These are phyloP conservation scores for Serendipita vermifera DNA, from an alignment of 768 basidiomycete species.

Conservation along the genomic window DNA sequence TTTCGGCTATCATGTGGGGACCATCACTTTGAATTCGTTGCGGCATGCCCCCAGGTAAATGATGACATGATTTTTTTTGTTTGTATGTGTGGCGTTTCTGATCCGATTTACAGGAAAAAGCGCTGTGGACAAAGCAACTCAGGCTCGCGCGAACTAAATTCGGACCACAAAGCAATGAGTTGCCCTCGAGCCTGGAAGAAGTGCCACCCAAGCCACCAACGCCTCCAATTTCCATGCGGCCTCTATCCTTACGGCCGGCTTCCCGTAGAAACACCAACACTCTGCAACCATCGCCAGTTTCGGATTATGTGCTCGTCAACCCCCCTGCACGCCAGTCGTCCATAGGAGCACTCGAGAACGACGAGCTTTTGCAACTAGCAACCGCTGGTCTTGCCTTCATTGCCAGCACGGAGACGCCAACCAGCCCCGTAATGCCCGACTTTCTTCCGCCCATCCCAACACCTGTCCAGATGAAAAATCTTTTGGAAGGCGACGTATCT, in stretches of 20 bases:
- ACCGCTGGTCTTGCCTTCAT: neutral
- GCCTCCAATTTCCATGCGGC: neutral
- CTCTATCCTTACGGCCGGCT: neutral
- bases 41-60: constrained; percentile 40
- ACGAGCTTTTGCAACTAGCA: neutral
- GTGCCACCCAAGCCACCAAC: constrained; percentile 18
- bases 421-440: neutral
- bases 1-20: constrained; percentile 60
- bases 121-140: constrained; percentile 70
- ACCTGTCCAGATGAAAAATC: constrained; percentile 7
- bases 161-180: constrained; percentile 44
- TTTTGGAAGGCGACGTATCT: constrained; percentile 30
- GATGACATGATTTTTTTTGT: neutral
- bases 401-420: neutral
- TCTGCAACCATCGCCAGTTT: neutral
- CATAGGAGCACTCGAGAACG: neutral
- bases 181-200: constrained; percentile 46
- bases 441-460: constrained; percentile 7
- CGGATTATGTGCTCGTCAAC: neutral
- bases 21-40: constrained; percentile 75
- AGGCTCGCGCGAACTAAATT: constrained; percentile 34
- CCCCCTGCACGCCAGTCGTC: neutral
- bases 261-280: neutral
- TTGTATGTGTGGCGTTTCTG: neutral
- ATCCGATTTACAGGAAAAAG: constrained; percentile 56